phyloP scores from a whole-genome alignment of 1,139 yeast species.

The Sugiyamaella grinbergsii region DNA sequence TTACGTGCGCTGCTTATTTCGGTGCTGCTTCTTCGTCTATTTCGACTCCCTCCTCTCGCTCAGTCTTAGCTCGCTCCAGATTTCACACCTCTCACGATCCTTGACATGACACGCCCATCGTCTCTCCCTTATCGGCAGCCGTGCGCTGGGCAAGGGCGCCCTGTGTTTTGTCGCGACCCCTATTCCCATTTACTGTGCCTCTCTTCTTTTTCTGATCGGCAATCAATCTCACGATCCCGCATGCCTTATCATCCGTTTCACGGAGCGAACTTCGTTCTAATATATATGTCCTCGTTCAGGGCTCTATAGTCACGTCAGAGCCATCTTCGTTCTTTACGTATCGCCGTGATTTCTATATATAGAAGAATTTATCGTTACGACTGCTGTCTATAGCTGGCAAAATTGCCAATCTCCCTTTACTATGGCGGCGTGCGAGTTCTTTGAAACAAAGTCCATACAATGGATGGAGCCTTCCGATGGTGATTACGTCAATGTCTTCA shows the following conservation, averaged over 20 bases:
- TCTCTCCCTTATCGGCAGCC: conserved; percentile 3
- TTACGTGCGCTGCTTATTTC: too few relatives aligned
- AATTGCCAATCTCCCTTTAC: neutral
- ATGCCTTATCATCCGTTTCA: neutral
- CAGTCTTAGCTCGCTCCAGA: neutral
- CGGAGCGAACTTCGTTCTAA: too few relatives aligned
- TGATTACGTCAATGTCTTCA: conserved; percentile 32
- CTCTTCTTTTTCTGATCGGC: neutral
- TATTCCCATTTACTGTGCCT: too few relatives aligned
- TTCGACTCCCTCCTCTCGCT: too few relatives aligned
- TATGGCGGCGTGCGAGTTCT: conserved; percentile 25
- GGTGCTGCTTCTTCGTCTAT: neutral
- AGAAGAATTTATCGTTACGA: too few relatives aligned
- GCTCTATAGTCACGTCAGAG: too few relatives aligned
- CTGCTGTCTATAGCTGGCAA: too few relatives aligned
- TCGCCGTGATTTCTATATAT: too few relatives aligned
- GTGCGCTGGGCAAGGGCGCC: conserved; percentile 5
- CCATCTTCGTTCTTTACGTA: too few relatives aligned
- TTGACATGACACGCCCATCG: conserved; percentile 9
- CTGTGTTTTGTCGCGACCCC: too few relatives aligned
- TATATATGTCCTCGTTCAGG: too few relatives aligned
- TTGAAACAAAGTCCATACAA: conserved; percentile 32
- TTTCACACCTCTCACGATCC: conserved; percentile 8
- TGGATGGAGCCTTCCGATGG: conserved; percentile 17
- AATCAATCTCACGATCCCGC: neutral